These are phyloP conservation scores for Apiospora malaysiana DNA, from an alignment of 2,329 filamentous ascomycete genomes.

Conservation along the genomic window DNA sequence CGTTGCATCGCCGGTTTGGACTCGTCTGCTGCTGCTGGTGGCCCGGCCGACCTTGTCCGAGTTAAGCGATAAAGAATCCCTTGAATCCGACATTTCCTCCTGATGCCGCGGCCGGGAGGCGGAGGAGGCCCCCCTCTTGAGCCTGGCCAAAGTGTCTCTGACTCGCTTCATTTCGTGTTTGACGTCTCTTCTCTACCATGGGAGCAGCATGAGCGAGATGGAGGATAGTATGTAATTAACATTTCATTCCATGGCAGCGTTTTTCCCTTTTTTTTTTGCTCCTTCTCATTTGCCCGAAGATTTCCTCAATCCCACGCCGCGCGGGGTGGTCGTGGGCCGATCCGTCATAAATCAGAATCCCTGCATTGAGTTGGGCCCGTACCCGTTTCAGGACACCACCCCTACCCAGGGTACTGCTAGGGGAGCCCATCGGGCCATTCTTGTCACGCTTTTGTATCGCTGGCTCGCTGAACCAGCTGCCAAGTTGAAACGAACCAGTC, in stretches of 20 bases:
- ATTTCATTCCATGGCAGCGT: not conserved
- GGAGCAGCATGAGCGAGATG: not conserved
- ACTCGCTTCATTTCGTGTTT: slow-evolving; percentile 19
- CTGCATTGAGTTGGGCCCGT: slow-evolving; percentile 15
- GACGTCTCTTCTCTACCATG: slow-evolving; percentile 13
- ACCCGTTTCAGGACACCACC: slow-evolving; percentile 17
- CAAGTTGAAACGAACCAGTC: slow-evolving; percentile 17
- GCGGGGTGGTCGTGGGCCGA: slow-evolving; percentile 18
- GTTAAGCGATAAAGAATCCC: not conserved
- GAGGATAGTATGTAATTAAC: not conserved
- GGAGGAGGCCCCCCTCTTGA: slow-evolving; percentile 12
- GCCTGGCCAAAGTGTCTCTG: slow-evolving; percentile 19
- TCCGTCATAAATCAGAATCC: slow-evolving; percentile 19
- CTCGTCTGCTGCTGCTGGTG: not conserved
- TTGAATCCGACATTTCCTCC: slow-evolving; percentile 9
- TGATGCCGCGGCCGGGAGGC: not conserved
- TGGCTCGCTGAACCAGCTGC: not conserved
- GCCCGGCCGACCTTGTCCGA: slow-evolving; percentile 3
- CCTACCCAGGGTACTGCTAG: slow-evolving; percentile 14
- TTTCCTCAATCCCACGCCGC: slow-evolving; percentile 13
- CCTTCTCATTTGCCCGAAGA: slow-evolving; percentile 2
- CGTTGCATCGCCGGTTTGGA: not conserved
- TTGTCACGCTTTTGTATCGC: slow-evolving; percentile 3
- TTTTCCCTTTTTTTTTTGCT: not conserved
- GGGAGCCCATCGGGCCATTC: slow-evolving; percentile 11